These are phyloP conservation scores for Ambrosia trifida DNA, from an alignment of 129 eudicot species.

Conservation along the genomic window DNA sequence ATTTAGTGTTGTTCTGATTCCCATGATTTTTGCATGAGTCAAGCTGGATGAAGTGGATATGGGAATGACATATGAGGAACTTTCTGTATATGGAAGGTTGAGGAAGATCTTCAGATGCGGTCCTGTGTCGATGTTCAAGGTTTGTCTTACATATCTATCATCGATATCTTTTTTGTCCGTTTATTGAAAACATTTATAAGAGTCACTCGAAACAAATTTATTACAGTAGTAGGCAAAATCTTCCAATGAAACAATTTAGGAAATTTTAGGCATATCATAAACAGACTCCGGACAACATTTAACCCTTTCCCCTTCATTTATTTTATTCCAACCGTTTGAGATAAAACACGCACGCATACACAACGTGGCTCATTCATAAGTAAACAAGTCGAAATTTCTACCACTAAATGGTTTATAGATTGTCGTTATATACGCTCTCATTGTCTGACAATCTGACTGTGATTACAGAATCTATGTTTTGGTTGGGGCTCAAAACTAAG, in stretches of 20 bases:
- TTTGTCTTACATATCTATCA: slow-evolving; percentile 27
- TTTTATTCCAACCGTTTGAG: too few species aligned
- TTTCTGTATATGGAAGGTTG: slow-evolving; percentile 87
- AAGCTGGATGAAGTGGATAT: slow-evolving; percentile 99
- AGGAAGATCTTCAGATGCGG: slow-evolving; percentile 94
- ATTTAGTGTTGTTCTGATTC: background rate
- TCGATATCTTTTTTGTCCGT: background rate
- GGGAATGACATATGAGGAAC: slow-evolving; percentile 98
- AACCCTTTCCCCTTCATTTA: too few species aligned
- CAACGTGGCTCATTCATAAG: background rate
- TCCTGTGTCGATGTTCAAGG: slow-evolving; percentile 97
- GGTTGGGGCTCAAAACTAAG: slow-evolving; percentile 79
- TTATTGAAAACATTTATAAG: too few species aligned
- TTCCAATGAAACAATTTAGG: too few species aligned
- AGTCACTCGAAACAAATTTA: too few species aligned
- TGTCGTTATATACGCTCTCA: background rate
- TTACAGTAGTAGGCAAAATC: too few species aligned
- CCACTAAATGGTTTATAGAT: background rate
- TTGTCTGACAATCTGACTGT: background rate
- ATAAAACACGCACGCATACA: too few species aligned
- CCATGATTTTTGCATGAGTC: slow-evolving; percentile 22
- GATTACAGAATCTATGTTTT: slow-evolving; percentile 74
- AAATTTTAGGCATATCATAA: background rate
- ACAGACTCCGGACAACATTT: background rate
- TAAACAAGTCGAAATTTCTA: background rate